A percentile compares a stretch with the other conserved stretches of the same genome.
Evolutionary conservation across 441 rosid species (phyloP).

Genomic region (Lepidium campestre): DNA sequence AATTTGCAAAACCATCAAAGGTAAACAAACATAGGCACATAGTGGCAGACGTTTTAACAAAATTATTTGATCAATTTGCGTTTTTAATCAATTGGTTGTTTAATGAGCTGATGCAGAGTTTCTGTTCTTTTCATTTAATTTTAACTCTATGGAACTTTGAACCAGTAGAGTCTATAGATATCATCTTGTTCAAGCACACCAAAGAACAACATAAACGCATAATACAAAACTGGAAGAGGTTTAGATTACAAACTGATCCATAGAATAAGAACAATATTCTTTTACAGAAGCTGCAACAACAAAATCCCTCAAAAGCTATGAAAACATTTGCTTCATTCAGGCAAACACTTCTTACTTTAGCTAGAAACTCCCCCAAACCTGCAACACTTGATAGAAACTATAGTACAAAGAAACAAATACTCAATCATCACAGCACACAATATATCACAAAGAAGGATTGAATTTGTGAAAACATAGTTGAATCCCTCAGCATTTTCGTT

Average conservation of each 20-base stretch:
- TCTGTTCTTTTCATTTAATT: neutral
- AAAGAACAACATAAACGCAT: neutral
- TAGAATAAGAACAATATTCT: neutral
- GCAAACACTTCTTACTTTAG: neutral
- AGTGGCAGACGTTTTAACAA: too few relatives aligned
- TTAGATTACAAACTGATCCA: neutral
- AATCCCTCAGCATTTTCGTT: conserved; percentile 4
- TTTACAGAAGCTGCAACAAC: neutral
- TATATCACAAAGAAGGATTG: neutral
- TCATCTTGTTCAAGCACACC: neutral
- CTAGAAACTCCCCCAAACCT: neutral
- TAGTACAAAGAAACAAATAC: too few relatives aligned
- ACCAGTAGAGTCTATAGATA: neutral
- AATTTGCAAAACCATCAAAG: neutral
- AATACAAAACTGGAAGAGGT: neutral
- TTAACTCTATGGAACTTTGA: neutral
- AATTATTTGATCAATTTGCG: too few relatives aligned
- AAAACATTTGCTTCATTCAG: neutral
- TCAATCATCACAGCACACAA: neutral
- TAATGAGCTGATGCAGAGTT: neutral
- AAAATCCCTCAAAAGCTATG: neutral
- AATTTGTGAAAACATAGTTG: neutral
- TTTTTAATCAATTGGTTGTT: neutral
- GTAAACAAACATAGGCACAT: too few relatives aligned
- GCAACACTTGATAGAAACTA: too few relatives aligned